Base-by-base conservation (phyloP, 805 yeast species). In the Saturnispora kantuleensis region DNA sequence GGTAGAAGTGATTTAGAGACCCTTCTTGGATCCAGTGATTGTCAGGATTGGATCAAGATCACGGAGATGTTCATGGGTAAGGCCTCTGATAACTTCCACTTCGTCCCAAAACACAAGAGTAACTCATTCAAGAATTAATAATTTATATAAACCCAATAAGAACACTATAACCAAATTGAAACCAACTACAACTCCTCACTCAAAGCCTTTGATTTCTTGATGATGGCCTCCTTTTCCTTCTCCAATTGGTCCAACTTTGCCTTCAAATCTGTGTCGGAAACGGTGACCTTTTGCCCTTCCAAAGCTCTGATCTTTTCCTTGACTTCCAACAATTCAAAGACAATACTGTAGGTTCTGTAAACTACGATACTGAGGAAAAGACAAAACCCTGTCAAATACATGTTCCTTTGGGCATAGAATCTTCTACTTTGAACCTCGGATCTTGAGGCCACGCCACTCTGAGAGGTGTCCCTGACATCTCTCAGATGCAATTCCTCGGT, bases 1-100 rank as follows among this genome's bases (percentile, higher is more conserved):
- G 98, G 97, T 7, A 77, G 99, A 66, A 79, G 84, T 59, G 97
- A 90, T 48, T 64, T 90, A 56, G 99, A 93, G 65, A 88, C 96
- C 0, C 69, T 87, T 56, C 69, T 93, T 52, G 97, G 89, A 1
- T 80, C 93, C 38, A 68, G 78, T 4, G 94, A 90, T 65, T 86
- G 81, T 65, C 75, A 73, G 56, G 98, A 93, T 64, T 93, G 99
- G 98, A 84, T 93, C 60, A 93, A 89, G 65, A 77, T 93, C 52
- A 77, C 95, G 13, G 98, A 93, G 63, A 77, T 89, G 94, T 90
- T 90, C 59, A 72, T 90, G 52, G 99, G 98, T 16, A 87, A 86
- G 46, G 84, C 82, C 1, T 77, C 81, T 44, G 82, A 77, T 2
- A 68, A 66, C 35, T 93, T 93, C 65, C 76, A 74, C 42, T 93